A percentile compares a stretch with the other conserved stretches of the same genome.
Conservation (phyloP, 805 yeast genomes). For the Candida nemodendra region DNA sequence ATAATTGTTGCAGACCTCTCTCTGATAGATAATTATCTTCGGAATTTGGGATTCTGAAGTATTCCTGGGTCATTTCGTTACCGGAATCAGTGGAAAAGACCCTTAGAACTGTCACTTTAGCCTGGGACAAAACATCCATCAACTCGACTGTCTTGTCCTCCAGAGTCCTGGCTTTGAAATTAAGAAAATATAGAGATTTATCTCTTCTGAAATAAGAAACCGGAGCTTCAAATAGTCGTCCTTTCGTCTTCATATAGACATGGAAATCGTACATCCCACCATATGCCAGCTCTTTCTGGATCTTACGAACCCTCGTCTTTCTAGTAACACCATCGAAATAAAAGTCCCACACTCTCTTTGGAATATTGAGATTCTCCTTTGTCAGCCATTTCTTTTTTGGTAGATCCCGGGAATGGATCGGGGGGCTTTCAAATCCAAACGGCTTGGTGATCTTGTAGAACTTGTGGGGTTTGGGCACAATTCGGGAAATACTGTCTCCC, state of each 20-base stretch:
- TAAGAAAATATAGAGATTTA: constrained; percentile 79
- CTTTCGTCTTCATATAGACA: constrained; percentile 68
- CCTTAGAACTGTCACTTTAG: constrained; percentile 61
- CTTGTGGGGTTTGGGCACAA: constrained; percentile 34
- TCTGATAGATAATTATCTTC: constrained; percentile 40
- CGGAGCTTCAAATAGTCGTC: constrained; percentile 84
- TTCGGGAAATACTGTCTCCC: constrained; percentile 30
- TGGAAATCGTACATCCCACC: constrained; percentile 68
- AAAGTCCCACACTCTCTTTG: constrained; percentile 33
- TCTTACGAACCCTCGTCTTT: constrained; percentile 31
- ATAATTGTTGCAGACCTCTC: constrained; percentile 41
- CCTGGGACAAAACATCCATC: constrained; percentile 40
- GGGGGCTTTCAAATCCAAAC: constrained; percentile 31
- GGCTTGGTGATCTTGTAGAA: constrained; percentile 34
- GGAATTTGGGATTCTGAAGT: constrained; percentile 47
- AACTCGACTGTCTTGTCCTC: constrained; percentile 33
- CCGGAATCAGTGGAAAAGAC: constrained; percentile 70
- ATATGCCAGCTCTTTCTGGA: constrained; percentile 62
- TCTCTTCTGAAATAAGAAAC: constrained; percentile 71
- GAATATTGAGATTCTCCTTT: constrained; percentile 28
- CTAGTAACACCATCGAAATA: constrained; percentile 37
- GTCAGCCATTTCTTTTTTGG: constrained; percentile 25
- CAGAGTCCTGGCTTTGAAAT: constrained; percentile 59
- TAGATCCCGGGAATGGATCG: constrained; percentile 21
- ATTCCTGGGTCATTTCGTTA: constrained; percentile 60